Evolutionary conservation across 2,329 filamentous ascomycete genomes (phyloP).

Genomic region (Diaporthe batatas): DNA sequence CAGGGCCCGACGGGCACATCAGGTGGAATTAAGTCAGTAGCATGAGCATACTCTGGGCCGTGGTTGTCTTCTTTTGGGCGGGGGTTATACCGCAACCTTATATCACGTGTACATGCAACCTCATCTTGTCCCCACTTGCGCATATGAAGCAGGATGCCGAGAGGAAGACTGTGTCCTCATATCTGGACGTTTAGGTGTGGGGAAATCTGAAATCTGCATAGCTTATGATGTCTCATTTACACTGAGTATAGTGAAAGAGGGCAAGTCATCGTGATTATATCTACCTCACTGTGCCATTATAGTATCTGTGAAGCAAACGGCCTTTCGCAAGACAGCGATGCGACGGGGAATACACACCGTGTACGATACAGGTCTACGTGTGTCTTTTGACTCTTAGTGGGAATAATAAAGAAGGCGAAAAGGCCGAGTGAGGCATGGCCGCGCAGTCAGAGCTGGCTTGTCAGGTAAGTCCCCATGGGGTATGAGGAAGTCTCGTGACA

Average conservation of each 20-base stretch:
- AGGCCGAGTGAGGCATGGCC: background rate
- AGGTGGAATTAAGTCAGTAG: constrained; percentile 39
- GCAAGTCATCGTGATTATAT: background rate
- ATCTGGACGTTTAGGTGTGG: background rate
- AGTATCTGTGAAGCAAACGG: background rate
- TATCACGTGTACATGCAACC: constrained; percentile 6
- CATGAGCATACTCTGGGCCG: background rate
- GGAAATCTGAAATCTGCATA: background rate
- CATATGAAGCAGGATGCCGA: background rate
- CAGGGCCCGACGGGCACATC: constrained; percentile 39
- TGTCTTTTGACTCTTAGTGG: background rate
- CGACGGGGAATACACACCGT: background rate
- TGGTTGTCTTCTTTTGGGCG: background rate
- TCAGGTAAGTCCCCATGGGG: background rate
- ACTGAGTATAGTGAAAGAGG: background rate
- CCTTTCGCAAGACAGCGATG: background rate
- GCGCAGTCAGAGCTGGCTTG: background rate
- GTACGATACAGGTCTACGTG: too few relatives aligned
- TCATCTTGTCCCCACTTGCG: constrained; percentile 8
- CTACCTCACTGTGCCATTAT: too few relatives aligned
- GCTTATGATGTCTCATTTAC: background rate
- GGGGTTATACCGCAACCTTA: background rate
- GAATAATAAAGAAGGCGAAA: background rate
- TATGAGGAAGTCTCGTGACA: too few relatives aligned
- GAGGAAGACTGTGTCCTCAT: background rate